Conservation (phyloP, 345 rosid species). For the Jatropha curcas region DNA sequence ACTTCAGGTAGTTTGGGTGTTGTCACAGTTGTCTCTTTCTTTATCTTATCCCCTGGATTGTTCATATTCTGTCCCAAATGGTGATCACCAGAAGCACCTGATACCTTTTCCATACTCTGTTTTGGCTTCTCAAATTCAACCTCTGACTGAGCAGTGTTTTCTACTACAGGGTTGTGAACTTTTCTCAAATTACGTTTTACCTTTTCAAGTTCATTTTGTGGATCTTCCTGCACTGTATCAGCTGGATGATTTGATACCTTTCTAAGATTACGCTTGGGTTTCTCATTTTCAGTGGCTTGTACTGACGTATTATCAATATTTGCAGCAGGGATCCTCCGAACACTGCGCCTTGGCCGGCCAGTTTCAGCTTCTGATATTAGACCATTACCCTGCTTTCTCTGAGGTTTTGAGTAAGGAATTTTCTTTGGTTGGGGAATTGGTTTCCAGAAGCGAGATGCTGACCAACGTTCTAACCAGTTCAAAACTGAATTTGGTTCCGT, state of each 20-base stretch:
- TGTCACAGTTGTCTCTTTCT: constrained; percentile 23
- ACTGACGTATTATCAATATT: constrained; percentile 42
- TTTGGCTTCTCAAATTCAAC: constrained; percentile 55
- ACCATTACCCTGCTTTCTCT: constrained; percentile 47
- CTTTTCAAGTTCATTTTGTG: constrained; percentile 85
- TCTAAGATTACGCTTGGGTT: constrained; percentile 61
- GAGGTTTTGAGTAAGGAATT: constrained; percentile 39
- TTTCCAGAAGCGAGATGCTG: constrained; percentile 74
- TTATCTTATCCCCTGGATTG: constrained; percentile 37
- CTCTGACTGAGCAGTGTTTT: constrained; percentile 56
- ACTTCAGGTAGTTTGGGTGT: constrained; percentile 22
- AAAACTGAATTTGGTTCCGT: constrained; percentile 60
- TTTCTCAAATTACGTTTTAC: constrained; percentile 88
- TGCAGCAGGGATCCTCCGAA: constrained; percentile 58
- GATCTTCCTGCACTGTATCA: constrained; percentile 65
- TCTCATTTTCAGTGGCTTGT: constrained; percentile 61
- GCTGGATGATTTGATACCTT: constrained; percentile 57
- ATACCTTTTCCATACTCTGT: constrained; percentile 46
- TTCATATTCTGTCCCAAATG: constrained; percentile 32
- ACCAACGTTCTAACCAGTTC: constrained; percentile 85
- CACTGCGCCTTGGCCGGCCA: constrained; percentile 61
- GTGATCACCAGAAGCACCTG: constrained; percentile 33
- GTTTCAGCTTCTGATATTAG: constrained; percentile 60
- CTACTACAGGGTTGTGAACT: constrained; percentile 71
- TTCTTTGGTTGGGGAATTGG: constrained; percentile 64